Conservation (phyloP, 768 basidiomycete species). For the Butyriboletus loyo region DNA sequence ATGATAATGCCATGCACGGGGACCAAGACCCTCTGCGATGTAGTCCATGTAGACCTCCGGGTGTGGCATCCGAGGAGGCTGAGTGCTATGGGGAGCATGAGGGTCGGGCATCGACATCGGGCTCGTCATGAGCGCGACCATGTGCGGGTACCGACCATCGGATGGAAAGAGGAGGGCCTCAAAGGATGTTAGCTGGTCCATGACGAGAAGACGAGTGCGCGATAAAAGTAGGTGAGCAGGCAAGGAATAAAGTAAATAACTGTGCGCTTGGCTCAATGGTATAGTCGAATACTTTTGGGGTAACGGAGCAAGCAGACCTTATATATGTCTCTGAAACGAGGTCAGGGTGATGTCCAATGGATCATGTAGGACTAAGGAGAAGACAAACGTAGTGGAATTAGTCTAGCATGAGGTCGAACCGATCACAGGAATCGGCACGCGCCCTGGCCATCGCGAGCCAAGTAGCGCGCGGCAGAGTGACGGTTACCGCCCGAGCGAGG, state of each 20-base stretch:
- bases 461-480: slow-evolving; percentile 2
- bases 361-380: slow-evolving; percentile 22
- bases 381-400: slow-evolving; percentile 27
- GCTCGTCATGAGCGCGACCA: slow-evolving; percentile 77
- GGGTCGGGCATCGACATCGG: slow-evolving; percentile 42
- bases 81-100: slow-evolving; percentile 42
- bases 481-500: background rate
- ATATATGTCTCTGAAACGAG: slow-evolving; percentile 40
- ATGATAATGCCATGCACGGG: slow-evolving; percentile 71
- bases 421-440: slow-evolving; percentile 21
- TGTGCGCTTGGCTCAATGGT: slow-evolving; percentile 17
- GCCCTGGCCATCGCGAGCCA: slow-evolving; percentile 3
- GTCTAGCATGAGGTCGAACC: slow-evolving; percentile 37
- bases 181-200: slow-evolving; percentile 64
- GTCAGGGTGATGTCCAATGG: slow-evolving; percentile 31
- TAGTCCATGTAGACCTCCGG: slow-evolving; percentile 86
- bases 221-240: slow-evolving; percentile 14
- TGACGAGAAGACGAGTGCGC: slow-evolving; percentile 28
- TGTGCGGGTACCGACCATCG: slow-evolving; percentile 70
- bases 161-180: slow-evolving; percentile 77
- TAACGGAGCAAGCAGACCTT: slow-evolving; percentile 18
- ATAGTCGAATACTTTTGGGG: slow-evolving; percentile 22
- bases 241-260: slow-evolving; percentile 18
- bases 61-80: slow-evolving; percentile 67
- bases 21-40: slow-evolving; percentile 68